Evolutionary conservation across 164 flowering plant species (phyloP).

Genomic region (Magnolia officinalis): DNA sequence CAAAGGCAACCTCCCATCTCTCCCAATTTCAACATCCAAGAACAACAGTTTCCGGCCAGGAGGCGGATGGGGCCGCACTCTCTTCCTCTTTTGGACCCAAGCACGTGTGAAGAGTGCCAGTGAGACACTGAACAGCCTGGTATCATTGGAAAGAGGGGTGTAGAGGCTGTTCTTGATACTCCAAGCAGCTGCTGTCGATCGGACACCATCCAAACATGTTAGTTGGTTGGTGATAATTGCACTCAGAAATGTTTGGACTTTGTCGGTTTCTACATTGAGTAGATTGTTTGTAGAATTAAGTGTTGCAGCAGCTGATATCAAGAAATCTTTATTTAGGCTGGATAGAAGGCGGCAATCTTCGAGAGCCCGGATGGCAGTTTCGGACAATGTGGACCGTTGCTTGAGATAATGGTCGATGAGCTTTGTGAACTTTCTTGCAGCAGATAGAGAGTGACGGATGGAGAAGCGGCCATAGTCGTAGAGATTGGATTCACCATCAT

Average conservation of each 20-base stretch:
- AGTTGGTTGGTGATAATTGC: constrained; percentile 33
- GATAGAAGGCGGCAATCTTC: constrained; percentile 30
- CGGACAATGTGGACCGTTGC: constrained; percentile 8
- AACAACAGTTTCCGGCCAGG: constrained; percentile 4
- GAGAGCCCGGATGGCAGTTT: constrained; percentile 23
- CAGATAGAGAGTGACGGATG: constrained; percentile 18
- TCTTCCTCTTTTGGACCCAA: constrained; percentile 15
- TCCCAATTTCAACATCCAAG: background rate
- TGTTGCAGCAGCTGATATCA: constrained; percentile 8
- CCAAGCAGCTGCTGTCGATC: constrained; percentile 4
- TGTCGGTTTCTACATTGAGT: constrained; percentile 12
- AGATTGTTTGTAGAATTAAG: constrained; percentile 17
- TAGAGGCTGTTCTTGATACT: constrained; percentile 5
- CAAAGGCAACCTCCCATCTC: constrained; percentile 11
- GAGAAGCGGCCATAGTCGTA: constrained; percentile 35
- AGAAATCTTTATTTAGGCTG: constrained; percentile 23
- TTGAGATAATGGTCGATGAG: constrained; percentile 21
- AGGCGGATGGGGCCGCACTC: background rate
- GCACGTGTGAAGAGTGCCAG: constrained; percentile 23
- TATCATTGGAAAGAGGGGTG: constrained; percentile 17
- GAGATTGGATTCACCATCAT: constrained; percentile 23
- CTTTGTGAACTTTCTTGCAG: constrained; percentile 15
- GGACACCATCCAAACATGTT: constrained; percentile 32
- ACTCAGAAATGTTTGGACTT: constrained; percentile 33
- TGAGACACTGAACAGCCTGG: constrained; percentile 21